Percentiles rank a stretch among this genome's conserved stretches.
These are phyloP conservation scores for Blastocystis sp. DNA, from an alignment of 352 stramenopile species.

Conservation along the genomic window DNA sequence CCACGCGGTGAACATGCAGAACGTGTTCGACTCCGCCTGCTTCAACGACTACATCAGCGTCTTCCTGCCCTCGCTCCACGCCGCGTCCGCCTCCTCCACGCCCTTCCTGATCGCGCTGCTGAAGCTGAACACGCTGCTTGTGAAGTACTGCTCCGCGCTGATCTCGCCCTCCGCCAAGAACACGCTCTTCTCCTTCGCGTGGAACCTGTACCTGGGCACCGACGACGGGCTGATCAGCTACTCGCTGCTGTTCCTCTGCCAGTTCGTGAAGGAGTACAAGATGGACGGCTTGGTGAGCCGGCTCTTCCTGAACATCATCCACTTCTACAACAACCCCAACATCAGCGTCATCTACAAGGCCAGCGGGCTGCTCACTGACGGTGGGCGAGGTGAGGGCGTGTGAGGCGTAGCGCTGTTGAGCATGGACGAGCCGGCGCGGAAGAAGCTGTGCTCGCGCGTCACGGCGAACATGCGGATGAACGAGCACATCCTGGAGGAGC, in stretches of 20 bases:
- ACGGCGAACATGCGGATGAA: constrained; percentile 49
- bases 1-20: not conserved
- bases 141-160: constrained; percentile 1
- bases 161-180: not conserved
- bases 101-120: constrained; percentile 25
- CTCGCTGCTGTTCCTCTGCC: constrained; percentile 51
- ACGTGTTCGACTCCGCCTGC: not conserved
- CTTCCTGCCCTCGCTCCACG: not conserved
- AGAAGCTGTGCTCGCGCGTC: constrained; percentile 12
- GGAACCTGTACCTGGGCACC: not conserved
- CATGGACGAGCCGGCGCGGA: not conserved
- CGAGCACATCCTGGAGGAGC: constrained; percentile 47
- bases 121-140: constrained; percentile 51
- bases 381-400: not conserved
- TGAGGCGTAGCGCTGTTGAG: constrained; percentile 24
- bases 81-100: not conserved
- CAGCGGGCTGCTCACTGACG: not conserved
- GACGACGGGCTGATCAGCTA: constrained; percentile 44
- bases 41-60: not conserved
- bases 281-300: not conserved
- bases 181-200: constrained; percentile 18
- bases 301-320: constrained; percentile 58
- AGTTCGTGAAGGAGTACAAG: constrained; percentile 33
- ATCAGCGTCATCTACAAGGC: constrained; percentile 21
- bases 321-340: constrained; percentile 42